phyloP scores from a whole-genome alignment of 2,329 filamentous ascomycete genomes.

The Cylindrodendrum hubeiense region DNA sequence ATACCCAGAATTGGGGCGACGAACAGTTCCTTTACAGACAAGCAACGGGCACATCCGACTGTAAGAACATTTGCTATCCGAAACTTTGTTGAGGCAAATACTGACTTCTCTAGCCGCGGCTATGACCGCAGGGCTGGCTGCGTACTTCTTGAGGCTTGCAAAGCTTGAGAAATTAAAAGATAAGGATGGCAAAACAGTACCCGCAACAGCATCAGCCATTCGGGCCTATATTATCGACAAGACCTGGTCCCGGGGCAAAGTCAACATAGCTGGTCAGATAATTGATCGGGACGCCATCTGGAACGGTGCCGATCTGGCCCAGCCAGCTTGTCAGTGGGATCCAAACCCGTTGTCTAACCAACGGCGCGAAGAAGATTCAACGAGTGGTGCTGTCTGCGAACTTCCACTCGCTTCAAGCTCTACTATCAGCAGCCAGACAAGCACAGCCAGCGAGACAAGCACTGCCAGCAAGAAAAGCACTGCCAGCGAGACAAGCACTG shows the following conservation, averaged over 20 bases:
- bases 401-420: neutral
- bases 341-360: neutral
- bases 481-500: neutral
- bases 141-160: neutral
- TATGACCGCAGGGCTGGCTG: constrained; percentile 5
- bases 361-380: constrained; percentile 1
- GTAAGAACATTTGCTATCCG: neutral
- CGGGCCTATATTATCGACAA: neutral
- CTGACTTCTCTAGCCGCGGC: neutral
- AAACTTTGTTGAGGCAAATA: neutral
- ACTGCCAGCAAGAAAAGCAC: neutral
- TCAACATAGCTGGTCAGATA: neutral
- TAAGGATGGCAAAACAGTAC: neutral
- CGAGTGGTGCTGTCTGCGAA: neutral
- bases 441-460: neutral
- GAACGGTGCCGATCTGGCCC: constrained; percentile 1
- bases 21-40: neutral
- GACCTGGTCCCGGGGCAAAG: constrained; percentile 4
- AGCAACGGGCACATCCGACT: neutral
- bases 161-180: neutral
- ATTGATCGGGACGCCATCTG: constrained; percentile 1
- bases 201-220: neutral
- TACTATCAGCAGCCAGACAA: neutral
- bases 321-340: neutral
- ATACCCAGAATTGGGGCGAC: neutral